A percentile compares a stretch with the other conserved stretches of the same genome.
phyloP scores from a whole-genome alignment of 306 rosid species.

The Psophocarpus tetragonolobus region DNA sequence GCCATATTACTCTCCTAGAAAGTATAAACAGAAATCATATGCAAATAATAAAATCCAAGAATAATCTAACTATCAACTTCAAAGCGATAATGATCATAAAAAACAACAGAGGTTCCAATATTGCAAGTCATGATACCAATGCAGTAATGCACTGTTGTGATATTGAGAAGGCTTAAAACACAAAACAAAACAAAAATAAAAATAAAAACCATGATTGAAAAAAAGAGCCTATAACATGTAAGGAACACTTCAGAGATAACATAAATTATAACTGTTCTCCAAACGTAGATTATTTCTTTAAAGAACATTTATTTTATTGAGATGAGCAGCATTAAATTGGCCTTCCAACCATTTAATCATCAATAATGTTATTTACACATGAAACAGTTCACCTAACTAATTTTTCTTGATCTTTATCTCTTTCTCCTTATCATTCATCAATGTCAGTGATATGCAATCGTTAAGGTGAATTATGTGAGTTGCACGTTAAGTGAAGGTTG shows the following conservation, averaged over 20 bases:
- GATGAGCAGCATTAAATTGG: background rate
- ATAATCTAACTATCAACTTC: background rate
- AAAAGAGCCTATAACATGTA: background rate
- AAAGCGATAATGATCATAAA: background rate
- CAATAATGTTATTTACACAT: background rate
- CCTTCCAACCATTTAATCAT: background rate
- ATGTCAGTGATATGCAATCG: background rate
- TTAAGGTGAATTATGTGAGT: conserved; percentile 11
- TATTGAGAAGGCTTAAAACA: background rate
- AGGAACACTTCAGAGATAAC: conserved; percentile 4
- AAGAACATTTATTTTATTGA: background rate
- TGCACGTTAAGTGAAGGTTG: background rate
- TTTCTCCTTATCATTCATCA: background rate
- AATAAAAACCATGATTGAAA: background rate
- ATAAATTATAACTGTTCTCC: background rate
- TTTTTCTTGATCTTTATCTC: background rate
- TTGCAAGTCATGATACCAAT: background rate
- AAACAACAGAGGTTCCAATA: background rate
- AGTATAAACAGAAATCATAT: background rate
- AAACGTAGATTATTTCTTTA: conserved; percentile 8
- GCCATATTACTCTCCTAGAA: background rate
- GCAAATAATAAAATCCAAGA: background rate
- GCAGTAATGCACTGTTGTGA: background rate
- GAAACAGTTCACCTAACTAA: background rate
- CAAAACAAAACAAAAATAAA: conserved; percentile 3